These are phyloP conservation scores for Arachis monticola DNA, from an alignment of 331 rosid genomes.

Conservation along the genomic window DNA sequence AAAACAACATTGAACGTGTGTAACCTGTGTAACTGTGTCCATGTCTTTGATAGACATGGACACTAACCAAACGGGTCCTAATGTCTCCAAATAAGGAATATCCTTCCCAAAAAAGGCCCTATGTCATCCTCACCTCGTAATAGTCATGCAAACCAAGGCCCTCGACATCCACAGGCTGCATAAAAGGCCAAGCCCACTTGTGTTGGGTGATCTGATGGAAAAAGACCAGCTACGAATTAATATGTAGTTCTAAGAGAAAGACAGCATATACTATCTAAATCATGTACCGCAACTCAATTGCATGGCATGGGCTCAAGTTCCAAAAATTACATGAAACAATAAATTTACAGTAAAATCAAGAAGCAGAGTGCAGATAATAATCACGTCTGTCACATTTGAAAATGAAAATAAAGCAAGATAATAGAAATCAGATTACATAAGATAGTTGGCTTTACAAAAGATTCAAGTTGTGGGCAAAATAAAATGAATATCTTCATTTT, in stretches of 20 bases:
- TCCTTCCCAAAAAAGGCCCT: neutral
- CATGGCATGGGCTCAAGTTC: slow-evolving; percentile 5
- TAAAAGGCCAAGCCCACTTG: slow-evolving; percentile 94
- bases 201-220: slow-evolving; percentile 78
- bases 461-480: slow-evolving; percentile 7
- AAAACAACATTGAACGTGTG: too few species aligned
- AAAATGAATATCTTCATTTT: slow-evolving; percentile 20
- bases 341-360: slow-evolving; percentile 2
- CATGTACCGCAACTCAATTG: slow-evolving; percentile 20
- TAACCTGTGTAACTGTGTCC: too few species aligned
- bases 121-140: slow-evolving; percentile 66
- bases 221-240: slow-evolving; percentile 36
- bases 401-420: slow-evolving; percentile 3
- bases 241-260: slow-evolving; percentile 19
- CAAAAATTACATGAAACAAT: neutral
- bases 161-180: slow-evolving; percentile 96
- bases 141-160: slow-evolving; percentile 91
- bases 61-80: too few species aligned
- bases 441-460: slow-evolving; percentile 9
- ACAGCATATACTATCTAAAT: slow-evolving; percentile 14
- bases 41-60: too few species aligned
- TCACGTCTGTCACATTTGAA: slow-evolving; percentile 26
- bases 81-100: too few species aligned
- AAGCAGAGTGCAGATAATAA: slow-evolving; percentile 22
- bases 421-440: neutral